Conservation (phyloP, 176 grass and related monocot species). For the Carex pumila region DNA sequence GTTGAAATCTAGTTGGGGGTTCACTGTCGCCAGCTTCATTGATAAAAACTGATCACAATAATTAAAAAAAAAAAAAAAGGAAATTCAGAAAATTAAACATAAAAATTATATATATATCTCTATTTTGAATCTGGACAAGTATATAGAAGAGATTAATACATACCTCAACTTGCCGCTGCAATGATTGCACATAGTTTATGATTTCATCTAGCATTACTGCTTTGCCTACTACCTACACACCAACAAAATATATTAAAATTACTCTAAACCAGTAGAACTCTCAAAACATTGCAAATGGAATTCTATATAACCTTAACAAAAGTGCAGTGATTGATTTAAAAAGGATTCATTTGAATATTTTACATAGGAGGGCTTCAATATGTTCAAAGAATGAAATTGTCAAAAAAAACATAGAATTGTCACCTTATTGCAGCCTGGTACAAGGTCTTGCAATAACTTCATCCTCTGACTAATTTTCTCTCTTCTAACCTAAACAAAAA, state of each 20-base stretch:
- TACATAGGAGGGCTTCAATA: neutral
- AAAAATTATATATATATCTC: neutral
- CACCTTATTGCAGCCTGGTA: constrained; percentile 98
- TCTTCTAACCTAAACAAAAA: constrained; percentile 67
- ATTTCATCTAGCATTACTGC: constrained; percentile 99
- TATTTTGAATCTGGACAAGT: constrained; percentile 19
- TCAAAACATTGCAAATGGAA: neutral
- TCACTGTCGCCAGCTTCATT: constrained; percentile 98
- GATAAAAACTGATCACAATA: constrained; percentile 74
- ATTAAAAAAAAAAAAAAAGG: constrained; percentile 10
- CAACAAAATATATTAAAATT: constrained; percentile 13
- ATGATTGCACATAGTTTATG: constrained; percentile 97
- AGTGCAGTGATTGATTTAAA: neutral
- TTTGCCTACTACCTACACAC: constrained; percentile 89
- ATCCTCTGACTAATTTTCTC: constrained; percentile 98
- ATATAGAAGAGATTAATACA: neutral
- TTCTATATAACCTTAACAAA: neutral
- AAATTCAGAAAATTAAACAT: constrained; percentile 32
- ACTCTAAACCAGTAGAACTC: neutral
- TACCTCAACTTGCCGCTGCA: constrained; percentile 99
- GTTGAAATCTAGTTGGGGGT: constrained; percentile 95
- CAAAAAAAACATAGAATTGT: neutral
- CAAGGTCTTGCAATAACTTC: constrained; percentile 98
- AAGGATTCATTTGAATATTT: neutral
- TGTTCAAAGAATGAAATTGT: neutral